Evolutionary conservation across 2,329 filamentous ascomycete species (phyloP), one percentile per base, ranked within the genome.

Genomic region (Calcarisporium arbuscula): DNA sequence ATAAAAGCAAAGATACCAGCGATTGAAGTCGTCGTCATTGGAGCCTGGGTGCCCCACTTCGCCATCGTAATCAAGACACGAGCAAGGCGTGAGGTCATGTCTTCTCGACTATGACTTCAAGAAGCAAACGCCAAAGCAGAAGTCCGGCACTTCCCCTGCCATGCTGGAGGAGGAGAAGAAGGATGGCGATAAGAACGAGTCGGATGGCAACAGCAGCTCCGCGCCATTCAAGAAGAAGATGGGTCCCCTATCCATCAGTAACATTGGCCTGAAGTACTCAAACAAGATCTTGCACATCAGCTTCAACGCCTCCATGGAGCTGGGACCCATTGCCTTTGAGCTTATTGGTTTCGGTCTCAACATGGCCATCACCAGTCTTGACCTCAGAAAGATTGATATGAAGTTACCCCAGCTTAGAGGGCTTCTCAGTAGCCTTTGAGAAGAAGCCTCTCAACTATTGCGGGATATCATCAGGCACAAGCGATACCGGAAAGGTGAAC

Each of bases 211-310:
- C 18, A 38, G 25, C 14, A 28, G 32, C 10, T 34, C 29, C 25
- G 56, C 50, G 1, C 47, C 48, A 1, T 38, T 46, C 27, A 56
- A 58, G 36, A 60, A 56, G 39, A 51, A 40, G 18, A 19, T 44
- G 2, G 54, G 57, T 2, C 51, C 56, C 0, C 33, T 67, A 1
- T 46, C 50, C 0, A 55, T 66, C 32, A 47, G 41, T 30, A 60
- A 57, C 28, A 43, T 67, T 14, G 52, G 53, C 2, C 46, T 67
- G 30, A 50, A 58, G 32, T 64, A 58, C 41, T 44, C 46, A 12
- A 38, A 52, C 26, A 43, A 51, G 8, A 39, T 10, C 3, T 44
- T 64, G 0, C 32, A 14, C 4, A 37, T 66, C 18, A 41, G 44
- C 6, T 46, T 66, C 10, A 50, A 59, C 19, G 61, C 58, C 2